Percentiles rank a stretch among this genome's conserved stretches.
These are phyloP conservation scores for Phytophthora ohioensis DNA, from an alignment of 352 stramenopile species.

Conservation along the genomic window DNA sequence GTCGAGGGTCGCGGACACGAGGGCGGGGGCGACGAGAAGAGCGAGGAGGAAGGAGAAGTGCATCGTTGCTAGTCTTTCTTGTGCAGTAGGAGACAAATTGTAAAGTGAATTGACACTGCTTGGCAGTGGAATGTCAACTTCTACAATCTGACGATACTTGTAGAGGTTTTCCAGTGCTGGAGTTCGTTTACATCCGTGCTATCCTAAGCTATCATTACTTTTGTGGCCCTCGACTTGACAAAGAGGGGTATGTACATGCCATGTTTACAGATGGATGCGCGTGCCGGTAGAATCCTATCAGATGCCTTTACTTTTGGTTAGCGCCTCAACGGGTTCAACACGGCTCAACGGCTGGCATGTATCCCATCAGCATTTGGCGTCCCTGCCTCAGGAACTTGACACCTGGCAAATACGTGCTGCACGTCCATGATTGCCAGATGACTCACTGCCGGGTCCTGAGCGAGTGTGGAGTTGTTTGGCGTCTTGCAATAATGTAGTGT, in stretches of 20 bases:
- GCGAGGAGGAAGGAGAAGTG: conserved; percentile 21
- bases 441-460: neutral
- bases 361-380: neutral
- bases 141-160: conserved; percentile 1
- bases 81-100: conserved; percentile 29
- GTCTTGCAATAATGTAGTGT: no score
- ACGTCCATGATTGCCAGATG: conserved; percentile 12
- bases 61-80: conserved; percentile 23
- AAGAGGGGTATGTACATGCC: conserved; percentile 13
- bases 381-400: conserved; percentile 11
- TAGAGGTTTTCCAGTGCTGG: conserved; percentile 13
- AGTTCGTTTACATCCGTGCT: neutral
- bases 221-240: conserved; percentile 13
- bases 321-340: neutral
- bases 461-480: no score
- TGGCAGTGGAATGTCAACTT: neutral
- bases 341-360: neutral
- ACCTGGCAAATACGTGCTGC: conserved; percentile 11
- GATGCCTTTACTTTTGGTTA: neutral
- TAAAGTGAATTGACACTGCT: conserved; percentile 16
- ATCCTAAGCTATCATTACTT: conserved; percentile 5
- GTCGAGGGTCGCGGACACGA: conserved; percentile 38
- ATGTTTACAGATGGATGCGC: conserved; percentile 9
- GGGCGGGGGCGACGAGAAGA: conserved; percentile 25
- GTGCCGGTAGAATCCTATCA: neutral